Evolutionary conservation across 2,329 filamentous ascomycete genomes (phyloP).

Genomic region (Fusarium udum): DNA sequence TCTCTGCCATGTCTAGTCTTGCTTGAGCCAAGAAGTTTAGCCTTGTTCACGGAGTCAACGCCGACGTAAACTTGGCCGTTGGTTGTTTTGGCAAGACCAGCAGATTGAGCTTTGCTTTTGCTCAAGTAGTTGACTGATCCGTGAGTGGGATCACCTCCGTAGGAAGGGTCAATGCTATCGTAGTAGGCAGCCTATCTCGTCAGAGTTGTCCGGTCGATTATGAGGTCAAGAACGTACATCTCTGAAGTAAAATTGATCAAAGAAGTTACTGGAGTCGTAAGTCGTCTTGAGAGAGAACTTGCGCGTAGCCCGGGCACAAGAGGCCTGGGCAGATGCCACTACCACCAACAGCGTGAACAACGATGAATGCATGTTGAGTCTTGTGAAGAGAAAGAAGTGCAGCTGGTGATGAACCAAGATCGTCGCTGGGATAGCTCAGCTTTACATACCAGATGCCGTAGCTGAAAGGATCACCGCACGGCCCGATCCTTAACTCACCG

Average conservation of each 20-base stretch:
- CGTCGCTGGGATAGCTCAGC: background rate
- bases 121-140: slow-evolving; percentile 70
- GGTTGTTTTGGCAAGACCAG: slow-evolving; percentile 40
- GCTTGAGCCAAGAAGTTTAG: slow-evolving; percentile 19
- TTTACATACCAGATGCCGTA: background rate
- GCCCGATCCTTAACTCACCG: background rate
- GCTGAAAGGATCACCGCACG: background rate
- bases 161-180: slow-evolving; percentile 27
- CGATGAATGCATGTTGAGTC: background rate
- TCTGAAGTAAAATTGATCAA: slow-evolving; percentile 54
- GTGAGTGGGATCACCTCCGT: slow-evolving; percentile 65
- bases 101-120: slow-evolving; percentile 44
- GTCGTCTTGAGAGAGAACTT: slow-evolving; percentile 18
- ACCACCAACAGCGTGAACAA: background rate
- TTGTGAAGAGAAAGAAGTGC: background rate
- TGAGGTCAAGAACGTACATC: background rate
- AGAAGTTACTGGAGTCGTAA: slow-evolving; percentile 51
- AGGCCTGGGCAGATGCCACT: background rate
- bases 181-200: slow-evolving; percentile 7
- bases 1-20: slow-evolving; percentile 48
- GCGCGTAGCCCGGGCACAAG: background rate
- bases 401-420: background rate
- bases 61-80: slow-evolving; percentile 5
- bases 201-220: background rate
- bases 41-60: slow-evolving; percentile 1